Conservation (phyloP, 176 grass and related monocot species). For the Carex parvula region DNA sequence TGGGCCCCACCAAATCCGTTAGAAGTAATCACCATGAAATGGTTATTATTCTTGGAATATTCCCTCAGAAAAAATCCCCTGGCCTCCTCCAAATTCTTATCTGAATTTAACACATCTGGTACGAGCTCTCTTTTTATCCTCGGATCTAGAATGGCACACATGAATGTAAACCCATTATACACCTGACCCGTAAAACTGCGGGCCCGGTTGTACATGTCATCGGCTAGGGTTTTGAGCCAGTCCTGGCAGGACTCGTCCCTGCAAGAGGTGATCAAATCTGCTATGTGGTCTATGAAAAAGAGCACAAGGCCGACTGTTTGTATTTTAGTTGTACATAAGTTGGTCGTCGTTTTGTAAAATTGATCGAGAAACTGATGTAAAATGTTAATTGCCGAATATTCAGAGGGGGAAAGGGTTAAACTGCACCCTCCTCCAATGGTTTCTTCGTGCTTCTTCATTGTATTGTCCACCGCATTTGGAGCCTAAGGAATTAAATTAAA, state of each 20-base stretch:
- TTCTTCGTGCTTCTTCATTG: conserved; percentile 82
- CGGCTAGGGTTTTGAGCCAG: conserved; percentile 72
- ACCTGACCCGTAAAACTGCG: conserved; percentile 51
- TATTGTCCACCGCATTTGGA: conserved; percentile 72
- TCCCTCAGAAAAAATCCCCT: conserved; percentile 68
- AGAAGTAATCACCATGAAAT: conserved; percentile 33
- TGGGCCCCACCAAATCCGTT: conserved; percentile 14
- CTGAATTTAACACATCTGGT: conserved; percentile 64
- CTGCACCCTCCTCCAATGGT: conserved; percentile 38
- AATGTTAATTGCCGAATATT: conserved; percentile 55
- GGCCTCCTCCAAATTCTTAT: conserved; percentile 71
- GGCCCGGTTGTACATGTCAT: conserved; percentile 58
- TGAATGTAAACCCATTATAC: conserved; percentile 74
- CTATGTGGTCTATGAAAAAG: conserved; percentile 95
- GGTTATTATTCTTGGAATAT: conserved; percentile 56
- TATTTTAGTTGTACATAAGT: conserved; percentile 80
- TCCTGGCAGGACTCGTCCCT: conserved; percentile 49
- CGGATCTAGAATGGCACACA: conserved; percentile 82
- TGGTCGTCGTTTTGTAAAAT: conserved; percentile 87
- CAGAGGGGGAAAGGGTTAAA: conserved; percentile 43
- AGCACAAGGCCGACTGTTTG: conserved; percentile 76
- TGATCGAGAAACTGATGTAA: conserved; percentile 78
- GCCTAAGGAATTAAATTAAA: conserved; percentile 33
- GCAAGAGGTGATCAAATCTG: conserved; percentile 60
- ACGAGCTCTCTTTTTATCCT: conserved; percentile 85